Conservation (phyloP, 2,329 filamentous ascomycete genomes). For the Ophiostoma piceae region DNA sequence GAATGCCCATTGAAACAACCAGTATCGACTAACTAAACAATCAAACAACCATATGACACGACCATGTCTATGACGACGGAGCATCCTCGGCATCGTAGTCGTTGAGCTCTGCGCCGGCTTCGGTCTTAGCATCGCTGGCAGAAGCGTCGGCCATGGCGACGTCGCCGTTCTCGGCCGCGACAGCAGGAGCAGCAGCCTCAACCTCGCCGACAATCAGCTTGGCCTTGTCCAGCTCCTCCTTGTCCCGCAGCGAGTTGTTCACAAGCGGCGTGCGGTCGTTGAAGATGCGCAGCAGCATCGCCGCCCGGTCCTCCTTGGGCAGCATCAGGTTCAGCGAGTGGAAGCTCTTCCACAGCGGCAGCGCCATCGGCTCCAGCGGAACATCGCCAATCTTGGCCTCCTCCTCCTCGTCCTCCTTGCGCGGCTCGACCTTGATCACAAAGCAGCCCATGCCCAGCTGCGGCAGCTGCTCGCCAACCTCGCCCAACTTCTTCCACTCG, state of each 20-base stretch:
- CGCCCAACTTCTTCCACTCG: constrained; percentile 69
- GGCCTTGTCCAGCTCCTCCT: constrained; percentile 23
- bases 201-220: not conserved
- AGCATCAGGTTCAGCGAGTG: constrained; percentile 94
- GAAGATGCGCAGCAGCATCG: constrained; percentile 85
- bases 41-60: not conserved
- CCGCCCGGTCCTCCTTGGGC: constrained; percentile 90
- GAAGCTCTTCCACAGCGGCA: constrained; percentile 91
- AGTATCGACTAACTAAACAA: not conserved
- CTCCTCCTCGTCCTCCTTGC: constrained; percentile 7
- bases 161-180: not conserved
- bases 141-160: constrained; percentile 16
- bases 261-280: constrained; percentile 83
- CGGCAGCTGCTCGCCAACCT: constrained; percentile 78
- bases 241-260: constrained; percentile 56
- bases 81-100: constrained; percentile 28
- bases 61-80: constrained; percentile 23
- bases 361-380: constrained; percentile 67
- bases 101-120: constrained; percentile 17
- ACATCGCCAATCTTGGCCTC: constrained; percentile 19
- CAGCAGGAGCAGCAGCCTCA: not conserved
- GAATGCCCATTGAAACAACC: constrained; percentile 11
- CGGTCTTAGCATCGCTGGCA: not conserved
- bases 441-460: constrained; percentile 87
- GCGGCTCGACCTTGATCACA: constrained; percentile 74